Percentiles rank a stretch among this genome's conserved stretches.
These are phyloP conservation scores for Aspergillus olivimuriae DNA, from an alignment of 495 filamentous ascomycete genomes.

Conservation along the genomic window DNA sequence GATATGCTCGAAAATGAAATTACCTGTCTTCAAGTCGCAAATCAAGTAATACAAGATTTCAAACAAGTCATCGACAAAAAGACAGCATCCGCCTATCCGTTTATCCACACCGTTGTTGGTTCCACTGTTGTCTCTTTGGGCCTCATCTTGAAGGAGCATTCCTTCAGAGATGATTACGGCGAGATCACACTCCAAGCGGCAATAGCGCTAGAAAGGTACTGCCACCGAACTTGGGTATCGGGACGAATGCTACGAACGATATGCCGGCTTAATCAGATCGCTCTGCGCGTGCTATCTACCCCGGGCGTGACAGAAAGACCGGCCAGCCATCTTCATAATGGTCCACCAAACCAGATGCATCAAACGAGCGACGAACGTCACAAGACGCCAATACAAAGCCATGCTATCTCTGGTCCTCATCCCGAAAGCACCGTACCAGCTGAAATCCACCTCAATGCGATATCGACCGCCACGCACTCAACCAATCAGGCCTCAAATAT, in stretches of 20 bases:
- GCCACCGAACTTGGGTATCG: slow-evolving; percentile 23
- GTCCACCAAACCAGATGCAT: too few species aligned
- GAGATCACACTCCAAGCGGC: slow-evolving; percentile 12
- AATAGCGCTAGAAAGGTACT: slow-evolving; percentile 14
- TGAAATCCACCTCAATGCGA: too few species aligned
- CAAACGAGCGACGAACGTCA: too few species aligned
- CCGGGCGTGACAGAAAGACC: too few species aligned
- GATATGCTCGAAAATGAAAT: slow-evolving; percentile 16
- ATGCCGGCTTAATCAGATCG: slow-evolving; percentile 19
- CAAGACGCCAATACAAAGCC: too few species aligned
- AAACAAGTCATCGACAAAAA: slow-evolving; percentile 17
- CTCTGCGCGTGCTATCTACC: not conserved
- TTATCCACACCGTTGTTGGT: slow-evolving; percentile 18
- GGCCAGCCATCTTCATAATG: too few species aligned
- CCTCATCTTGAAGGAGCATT: slow-evolving; percentile 16
- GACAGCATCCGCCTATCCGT: slow-evolving; percentile 21
- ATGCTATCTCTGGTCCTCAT: too few species aligned
- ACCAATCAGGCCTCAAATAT: too few species aligned
- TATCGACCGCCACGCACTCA: too few species aligned
- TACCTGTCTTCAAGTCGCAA: slow-evolving; percentile 17
- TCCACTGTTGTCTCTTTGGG: slow-evolving; percentile 19
- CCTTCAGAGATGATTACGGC: slow-evolving; percentile 12
- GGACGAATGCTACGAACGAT: slow-evolving; percentile 19
- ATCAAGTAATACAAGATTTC: slow-evolving; percentile 16
- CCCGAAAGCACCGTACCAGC: too few species aligned